phyloP scores from a whole-genome alignment of 2,329 filamentous ascomycete species.

The Laburnicola sp. region DNA sequence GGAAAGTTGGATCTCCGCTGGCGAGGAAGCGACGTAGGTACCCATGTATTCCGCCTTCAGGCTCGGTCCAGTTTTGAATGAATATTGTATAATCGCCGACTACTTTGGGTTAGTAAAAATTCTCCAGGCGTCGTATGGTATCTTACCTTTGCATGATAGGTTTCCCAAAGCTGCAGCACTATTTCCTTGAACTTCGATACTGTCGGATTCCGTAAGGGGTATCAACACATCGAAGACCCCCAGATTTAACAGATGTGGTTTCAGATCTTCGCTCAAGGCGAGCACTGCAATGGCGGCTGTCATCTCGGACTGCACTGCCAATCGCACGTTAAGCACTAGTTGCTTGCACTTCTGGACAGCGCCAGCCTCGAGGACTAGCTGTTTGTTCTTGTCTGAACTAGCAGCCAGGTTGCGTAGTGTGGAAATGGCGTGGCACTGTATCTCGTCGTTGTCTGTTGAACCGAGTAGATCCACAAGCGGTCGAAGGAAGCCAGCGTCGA shows the following conservation, averaged over 20 bases:
- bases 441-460: constrained; percentile 96
- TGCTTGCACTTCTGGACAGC: constrained; percentile 99
- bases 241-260: constrained; percentile 83
- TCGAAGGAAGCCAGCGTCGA: constrained; percentile 93
- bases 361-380: constrained; percentile 92
- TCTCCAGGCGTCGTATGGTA: neutral
- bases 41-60: constrained; percentile 91
- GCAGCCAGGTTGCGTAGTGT: constrained; percentile 93
- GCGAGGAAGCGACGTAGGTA: constrained; percentile 91
- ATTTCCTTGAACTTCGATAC: constrained; percentile 97
- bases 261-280: constrained; percentile 92
- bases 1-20: constrained; percentile 94
- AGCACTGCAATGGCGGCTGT: constrained; percentile 98
- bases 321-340: constrained; percentile 85
- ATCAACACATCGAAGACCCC: constrained; percentile 97
- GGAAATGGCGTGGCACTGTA: constrained; percentile 97
- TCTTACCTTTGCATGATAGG: constrained; percentile 91
- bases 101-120: constrained; percentile 48
- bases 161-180: constrained; percentile 95
- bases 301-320: constrained; percentile 98
- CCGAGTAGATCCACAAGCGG: constrained; percentile 91
- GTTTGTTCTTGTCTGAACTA: constrained; percentile 96
- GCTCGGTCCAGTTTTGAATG: constrained; percentile 89
- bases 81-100: constrained; percentile 98
- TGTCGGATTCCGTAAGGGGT: constrained; percentile 89